Conservation (phyloP, 2,329 filamentous ascomycete species). For the Xylaria hypoxylon region DNA sequence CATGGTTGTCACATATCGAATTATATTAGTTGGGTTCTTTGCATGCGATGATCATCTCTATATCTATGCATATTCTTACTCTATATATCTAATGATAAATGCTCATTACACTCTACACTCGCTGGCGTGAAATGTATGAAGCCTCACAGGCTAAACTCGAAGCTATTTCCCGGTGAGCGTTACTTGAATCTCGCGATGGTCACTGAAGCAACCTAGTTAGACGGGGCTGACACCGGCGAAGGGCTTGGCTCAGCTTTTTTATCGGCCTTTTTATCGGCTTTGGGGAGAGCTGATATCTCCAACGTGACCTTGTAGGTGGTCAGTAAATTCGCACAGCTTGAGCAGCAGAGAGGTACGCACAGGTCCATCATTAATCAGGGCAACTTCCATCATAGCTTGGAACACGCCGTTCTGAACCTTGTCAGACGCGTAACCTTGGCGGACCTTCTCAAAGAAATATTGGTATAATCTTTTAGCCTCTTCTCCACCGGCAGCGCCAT, state of each 20-base stretch:
- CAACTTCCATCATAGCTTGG: slow-evolving; percentile 99
- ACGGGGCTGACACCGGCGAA: slow-evolving; percentile 20
- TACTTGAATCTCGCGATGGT: neutral
- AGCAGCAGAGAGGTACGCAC: slow-evolving; percentile 55
- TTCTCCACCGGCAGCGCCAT: slow-evolving; percentile 82
- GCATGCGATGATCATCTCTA: slow-evolving; percentile 10
- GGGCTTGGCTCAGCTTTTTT: slow-evolving; percentile 37
- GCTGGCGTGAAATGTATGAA: neutral
- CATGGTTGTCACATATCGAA: slow-evolving; percentile 6
- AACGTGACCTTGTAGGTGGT: slow-evolving; percentile 54
- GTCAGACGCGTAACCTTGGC: slow-evolving; percentile 75
- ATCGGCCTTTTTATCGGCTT: slow-evolving; percentile 26
- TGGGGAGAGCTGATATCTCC: slow-evolving; percentile 50
- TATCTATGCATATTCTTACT: slow-evolving; percentile 16
- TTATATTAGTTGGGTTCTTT: neutral
- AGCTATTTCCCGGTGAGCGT: neutral
- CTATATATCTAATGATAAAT: slow-evolving; percentile 17
- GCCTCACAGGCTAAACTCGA: neutral
- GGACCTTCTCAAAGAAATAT: slow-evolving; percentile 82
- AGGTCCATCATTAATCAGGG: slow-evolving; percentile 86
- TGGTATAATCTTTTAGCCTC: slow-evolving; percentile 86
- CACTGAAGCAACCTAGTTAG: slow-evolving; percentile 4
- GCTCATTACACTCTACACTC: neutral
- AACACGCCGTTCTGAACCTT: slow-evolving; percentile 95
- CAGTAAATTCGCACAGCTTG: slow-evolving; percentile 19